phyloP scores from a whole-genome alignment of 768 basidiomycete genomes.

The Kwoniella shandongensis region DNA sequence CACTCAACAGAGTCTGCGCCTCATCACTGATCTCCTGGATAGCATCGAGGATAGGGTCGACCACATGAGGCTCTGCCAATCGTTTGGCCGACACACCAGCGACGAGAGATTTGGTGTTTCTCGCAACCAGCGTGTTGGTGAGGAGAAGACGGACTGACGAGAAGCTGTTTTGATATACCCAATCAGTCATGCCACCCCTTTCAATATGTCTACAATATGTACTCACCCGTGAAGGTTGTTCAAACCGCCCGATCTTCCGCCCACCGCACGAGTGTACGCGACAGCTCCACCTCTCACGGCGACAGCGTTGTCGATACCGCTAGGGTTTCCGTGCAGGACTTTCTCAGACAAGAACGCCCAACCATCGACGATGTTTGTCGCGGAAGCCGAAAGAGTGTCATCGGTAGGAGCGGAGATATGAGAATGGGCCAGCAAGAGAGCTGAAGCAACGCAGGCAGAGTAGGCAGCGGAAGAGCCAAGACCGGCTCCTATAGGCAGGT shows the following conservation, averaged over 20 bases:
- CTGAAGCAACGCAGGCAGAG: conserved; percentile 79
- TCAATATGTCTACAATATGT: too few species aligned
- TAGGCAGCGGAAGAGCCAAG: conserved; percentile 96
- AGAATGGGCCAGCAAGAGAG: conserved; percentile 72
- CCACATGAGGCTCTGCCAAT: conserved; percentile 72
- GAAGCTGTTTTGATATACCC: too few species aligned
- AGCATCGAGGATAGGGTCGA: conserved; percentile 70
- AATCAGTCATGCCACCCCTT: too few species aligned
- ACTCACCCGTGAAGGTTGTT: conserved; percentile 79
- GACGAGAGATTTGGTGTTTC: conserved; percentile 92
- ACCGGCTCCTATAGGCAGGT: conserved; percentile 90
- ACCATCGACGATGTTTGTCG: conserved; percentile 78
- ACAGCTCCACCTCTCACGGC: conserved; percentile 89
- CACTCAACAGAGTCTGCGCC: conserved; percentile 68
- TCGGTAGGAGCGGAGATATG: conserved; percentile 58
- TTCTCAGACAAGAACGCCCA: conserved; percentile 97
- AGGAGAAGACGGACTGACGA: conserved; percentile 84
- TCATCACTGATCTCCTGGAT: conserved; percentile 85
- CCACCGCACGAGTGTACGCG: conserved; percentile 79
- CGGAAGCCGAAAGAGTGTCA: conserved; percentile 58
- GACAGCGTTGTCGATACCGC: conserved; percentile 95
- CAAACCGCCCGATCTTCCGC: conserved; percentile 74
- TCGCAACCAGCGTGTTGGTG: conserved; percentile 86
- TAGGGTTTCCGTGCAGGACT: conserved; percentile 93
- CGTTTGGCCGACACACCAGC: conserved; percentile 70